Evolutionary conservation across 192 early-diverging fungal genomes (phyloP), one percentile per base, ranked within the genome.

Genomic region (Coemansia javaensis): DNA sequence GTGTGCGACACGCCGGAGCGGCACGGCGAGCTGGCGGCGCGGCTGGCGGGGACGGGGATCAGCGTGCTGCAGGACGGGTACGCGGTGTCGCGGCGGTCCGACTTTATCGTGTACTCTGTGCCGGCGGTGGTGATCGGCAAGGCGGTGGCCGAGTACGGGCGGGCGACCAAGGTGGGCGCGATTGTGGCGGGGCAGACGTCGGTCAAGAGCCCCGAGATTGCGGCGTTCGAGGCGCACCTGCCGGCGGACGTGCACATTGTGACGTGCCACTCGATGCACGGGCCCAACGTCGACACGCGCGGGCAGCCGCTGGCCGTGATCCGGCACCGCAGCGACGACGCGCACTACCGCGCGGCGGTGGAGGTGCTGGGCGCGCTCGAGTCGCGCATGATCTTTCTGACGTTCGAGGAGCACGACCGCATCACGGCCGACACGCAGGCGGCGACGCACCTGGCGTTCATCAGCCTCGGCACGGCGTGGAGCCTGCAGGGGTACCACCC

Each of bases 361-460:
- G 55, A 77, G 11, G 79, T 93, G 1, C 53, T 94, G 20, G 67
- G 71, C 4, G 83, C 85, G 25, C 79, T 97, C n/a, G 78, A 90
- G 59, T 89, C 88, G 6, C 70, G 90, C 28, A 77, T 93, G 30
- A 91, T 95, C 0, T 76, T 84, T 53, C 52, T 97, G 56, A 80
- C 72, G 30, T 87, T 81, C 45, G 59, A 86, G 54, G 91, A 96
- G 33, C 95, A 98, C 48, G 95, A 98, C 56, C 75, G 85, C 7
- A 94, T 97, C 33, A 98, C 94, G 7, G 95, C 95, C 1, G 94
- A 98, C 56, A 98, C 95, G 8, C 95, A 98, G 62, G 95, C 94
- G 5, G 90, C 90, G 22, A 98, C 95, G 8, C 95, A 98, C 59
- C 69, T 94, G 49, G 90, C 94, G 21, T 98, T 96, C 56, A 66